These are phyloP conservation scores for Curvularia lunata DNA, from an alignment of 2,329 filamentous ascomycete species.

Conservation along the genomic window DNA sequence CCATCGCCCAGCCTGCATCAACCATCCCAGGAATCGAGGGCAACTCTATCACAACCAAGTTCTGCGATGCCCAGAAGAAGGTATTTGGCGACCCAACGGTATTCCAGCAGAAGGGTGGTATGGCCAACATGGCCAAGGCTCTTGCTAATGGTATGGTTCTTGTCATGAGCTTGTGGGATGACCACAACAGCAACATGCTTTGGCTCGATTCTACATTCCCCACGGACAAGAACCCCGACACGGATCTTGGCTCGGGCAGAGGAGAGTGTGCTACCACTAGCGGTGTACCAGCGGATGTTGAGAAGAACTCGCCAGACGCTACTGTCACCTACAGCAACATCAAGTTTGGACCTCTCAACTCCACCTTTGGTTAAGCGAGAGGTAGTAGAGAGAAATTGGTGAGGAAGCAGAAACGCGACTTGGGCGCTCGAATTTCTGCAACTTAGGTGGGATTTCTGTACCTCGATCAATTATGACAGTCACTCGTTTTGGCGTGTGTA, in stretches of 20 bases:
- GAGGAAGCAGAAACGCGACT: not conserved
- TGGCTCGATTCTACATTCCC: constrained; percentile 75
- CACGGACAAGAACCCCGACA: constrained; percentile 40
- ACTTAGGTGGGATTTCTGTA: not conserved
- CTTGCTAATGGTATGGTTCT: constrained; percentile 66
- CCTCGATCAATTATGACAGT: not conserved
- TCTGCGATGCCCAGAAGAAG: constrained; percentile 37
- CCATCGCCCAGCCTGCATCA: constrained; percentile 54
- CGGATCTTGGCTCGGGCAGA: constrained; percentile 39
- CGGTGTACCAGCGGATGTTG: constrained; percentile 41
- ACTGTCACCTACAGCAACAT: constrained; percentile 39
- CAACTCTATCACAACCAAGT: constrained; percentile 41
- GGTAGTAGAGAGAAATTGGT: too few species aligned
- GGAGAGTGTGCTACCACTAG: constrained; percentile 36
- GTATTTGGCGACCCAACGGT: constrained; percentile 48
- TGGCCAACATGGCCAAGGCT: constrained; percentile 61
- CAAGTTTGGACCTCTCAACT: constrained; percentile 41
- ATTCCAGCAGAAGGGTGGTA: constrained; percentile 64
- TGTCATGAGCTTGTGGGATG: constrained; percentile 68
- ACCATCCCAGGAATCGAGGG: constrained; percentile 54
- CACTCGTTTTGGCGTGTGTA: not conserved
- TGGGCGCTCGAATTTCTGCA: not conserved
- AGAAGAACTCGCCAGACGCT: constrained; percentile 28
- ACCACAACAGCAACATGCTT: constrained; percentile 71
- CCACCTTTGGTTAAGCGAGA: constrained; percentile 29